Evolutionary conservation across 768 basidiomycete species (phyloP).

Genomic region (Lentinula aciculospora): DNA sequence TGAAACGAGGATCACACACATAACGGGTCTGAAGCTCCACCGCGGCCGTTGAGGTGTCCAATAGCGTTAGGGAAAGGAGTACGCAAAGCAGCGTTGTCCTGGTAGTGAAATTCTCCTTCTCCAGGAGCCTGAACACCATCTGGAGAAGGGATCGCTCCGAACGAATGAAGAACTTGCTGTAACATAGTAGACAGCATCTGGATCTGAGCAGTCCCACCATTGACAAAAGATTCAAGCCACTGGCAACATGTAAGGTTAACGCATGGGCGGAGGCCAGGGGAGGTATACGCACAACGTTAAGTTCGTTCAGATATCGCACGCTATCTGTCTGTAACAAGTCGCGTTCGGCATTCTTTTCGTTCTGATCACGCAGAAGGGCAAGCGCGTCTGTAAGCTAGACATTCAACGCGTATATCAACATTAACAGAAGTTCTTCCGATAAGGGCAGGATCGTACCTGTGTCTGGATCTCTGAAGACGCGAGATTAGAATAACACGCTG

Average conservation of each 20-base stretch:
- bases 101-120: conserved; percentile 28
- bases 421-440: too few relatives aligned
- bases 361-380: conserved; percentile 40
- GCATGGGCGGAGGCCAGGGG: neutral
- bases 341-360: conserved; percentile 40
- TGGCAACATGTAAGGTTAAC: conserved; percentile 17
- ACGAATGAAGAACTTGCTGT: conserved; percentile 50
- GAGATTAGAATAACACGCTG: neutral
- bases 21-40: conserved; percentile 12
- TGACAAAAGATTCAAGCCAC: conserved; percentile 85
- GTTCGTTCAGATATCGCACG: conserved; percentile 72
- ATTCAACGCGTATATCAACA: neutral
- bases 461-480: neutral
- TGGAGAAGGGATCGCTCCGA: conserved; percentile 31
- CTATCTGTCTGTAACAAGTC: conserved; percentile 69
- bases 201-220: conserved; percentile 69
- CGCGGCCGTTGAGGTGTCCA: conserved; percentile 19
- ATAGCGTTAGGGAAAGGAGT: conserved; percentile 32
- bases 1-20: conserved; percentile 12
- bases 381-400: conserved; percentile 39
- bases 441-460: neutral
- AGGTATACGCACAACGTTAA: conserved; percentile 50
- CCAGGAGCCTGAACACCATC: conserved; percentile 22
- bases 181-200: conserved; percentile 55
- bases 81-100: conserved; percentile 30